phyloP scores from a whole-genome alignment of 2,329 filamentous ascomycete genomes.

The Clarireedia paspali region DNA sequence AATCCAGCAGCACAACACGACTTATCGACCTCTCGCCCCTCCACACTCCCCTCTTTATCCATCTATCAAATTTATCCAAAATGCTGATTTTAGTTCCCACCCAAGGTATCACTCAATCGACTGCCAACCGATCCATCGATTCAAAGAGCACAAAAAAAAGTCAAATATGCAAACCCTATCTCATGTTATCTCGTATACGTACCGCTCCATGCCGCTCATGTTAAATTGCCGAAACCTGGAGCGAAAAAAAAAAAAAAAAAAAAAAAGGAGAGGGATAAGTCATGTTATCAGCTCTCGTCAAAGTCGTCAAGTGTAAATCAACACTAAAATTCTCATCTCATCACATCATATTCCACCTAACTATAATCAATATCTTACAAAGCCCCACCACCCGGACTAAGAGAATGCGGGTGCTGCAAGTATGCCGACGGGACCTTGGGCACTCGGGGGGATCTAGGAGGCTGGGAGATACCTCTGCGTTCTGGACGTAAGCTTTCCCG shows the following conservation, averaged over 20 bases:
- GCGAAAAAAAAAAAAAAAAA: too few relatives aligned
- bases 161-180: neutral
- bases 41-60: too few relatives aligned
- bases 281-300: neutral
- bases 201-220: neutral
- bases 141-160: neutral
- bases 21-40: neutral
- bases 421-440: conserved; percentile 29
- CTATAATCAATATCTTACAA: neutral
- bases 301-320: too few relatives aligned
- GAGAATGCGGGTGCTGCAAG: conserved; percentile 18
- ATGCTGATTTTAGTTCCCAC: neutral
- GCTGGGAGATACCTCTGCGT: conserved; percentile 22
- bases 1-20: too few relatives aligned
- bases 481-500: conserved; percentile 26
- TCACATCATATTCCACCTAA: neutral
- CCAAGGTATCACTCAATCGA: neutral
- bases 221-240: neutral
- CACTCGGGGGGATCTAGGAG: conserved; percentile 27
- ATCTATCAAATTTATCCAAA: too few relatives aligned
- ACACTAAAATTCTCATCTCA: too few relatives aligned
- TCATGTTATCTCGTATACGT: neutral
- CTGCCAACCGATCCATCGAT: too few relatives aligned
- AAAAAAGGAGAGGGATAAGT: too few relatives aligned
- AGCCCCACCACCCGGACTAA: conserved; percentile 5